These are phyloP conservation scores for Tolypocladium sp. DNA, from an alignment of 2,329 filamentous ascomycete species.

Conservation along the genomic window DNA sequence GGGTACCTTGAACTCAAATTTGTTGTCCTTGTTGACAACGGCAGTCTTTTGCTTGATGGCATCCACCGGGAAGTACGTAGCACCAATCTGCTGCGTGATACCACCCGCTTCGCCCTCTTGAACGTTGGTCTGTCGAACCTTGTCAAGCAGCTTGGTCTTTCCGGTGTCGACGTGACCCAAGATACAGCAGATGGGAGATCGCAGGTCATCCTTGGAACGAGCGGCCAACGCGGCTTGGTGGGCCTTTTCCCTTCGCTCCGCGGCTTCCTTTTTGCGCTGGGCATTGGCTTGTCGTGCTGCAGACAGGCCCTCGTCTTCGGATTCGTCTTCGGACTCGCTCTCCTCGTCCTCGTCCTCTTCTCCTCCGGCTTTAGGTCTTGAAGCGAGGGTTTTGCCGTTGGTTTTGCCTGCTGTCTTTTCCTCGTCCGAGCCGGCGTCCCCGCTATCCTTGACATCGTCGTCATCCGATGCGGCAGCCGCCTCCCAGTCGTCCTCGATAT, in stretches of 20 bases:
- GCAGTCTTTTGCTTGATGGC: slow-evolving; percentile 86
- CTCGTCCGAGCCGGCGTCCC: slow-evolving; percentile 79
- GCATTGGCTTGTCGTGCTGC: slow-evolving; percentile 64
- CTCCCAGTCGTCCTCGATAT: slow-evolving; percentile 81
- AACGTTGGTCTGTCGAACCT: slow-evolving; percentile 96
- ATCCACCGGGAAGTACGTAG: slow-evolving; percentile 96
- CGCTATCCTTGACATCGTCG: slow-evolving; percentile 82
- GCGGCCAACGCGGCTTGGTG: slow-evolving; percentile 88
- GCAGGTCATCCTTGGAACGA: slow-evolving; percentile 85
- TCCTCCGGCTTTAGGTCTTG: slow-evolving; percentile 24
- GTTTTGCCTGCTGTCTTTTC: slow-evolving; percentile 35
- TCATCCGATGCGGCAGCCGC: slow-evolving; percentile 63
- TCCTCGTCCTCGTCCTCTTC: slow-evolving; percentile 33
- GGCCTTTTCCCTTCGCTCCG: slow-evolving; percentile 78
- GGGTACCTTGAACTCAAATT: slow-evolving; percentile 94
- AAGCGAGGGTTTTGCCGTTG: slow-evolving; percentile 8
- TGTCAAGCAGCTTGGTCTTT: slow-evolving; percentile 98
- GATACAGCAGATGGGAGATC: slow-evolving; percentile 99
- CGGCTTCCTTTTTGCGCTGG: slow-evolving; percentile 78
- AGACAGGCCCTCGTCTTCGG: slow-evolving; percentile 65
- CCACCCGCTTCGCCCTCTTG: slow-evolving; percentile 98
- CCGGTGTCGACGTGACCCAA: slow-evolving; percentile 99
- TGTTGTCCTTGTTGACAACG: slow-evolving; percentile 83
- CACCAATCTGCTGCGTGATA: slow-evolving; percentile 99
- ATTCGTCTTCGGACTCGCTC: slow-evolving; percentile 39